These are phyloP conservation scores for Tolypocladium inflatum DNA, from an alignment of 2,329 filamentous ascomycete species.

Conservation along the genomic window DNA sequence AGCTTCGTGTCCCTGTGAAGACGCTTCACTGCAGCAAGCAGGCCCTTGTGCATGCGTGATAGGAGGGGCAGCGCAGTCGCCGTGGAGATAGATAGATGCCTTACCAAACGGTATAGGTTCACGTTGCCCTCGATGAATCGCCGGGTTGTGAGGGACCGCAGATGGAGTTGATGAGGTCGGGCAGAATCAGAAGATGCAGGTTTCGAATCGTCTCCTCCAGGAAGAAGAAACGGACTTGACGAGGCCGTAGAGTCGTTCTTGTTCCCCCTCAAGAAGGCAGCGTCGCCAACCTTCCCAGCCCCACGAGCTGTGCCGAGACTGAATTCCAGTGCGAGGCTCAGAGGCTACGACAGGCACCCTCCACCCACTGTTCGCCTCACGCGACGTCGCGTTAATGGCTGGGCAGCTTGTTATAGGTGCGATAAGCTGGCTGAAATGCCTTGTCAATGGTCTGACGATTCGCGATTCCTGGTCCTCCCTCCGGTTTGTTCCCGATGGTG, in stretches of 20 bases:
- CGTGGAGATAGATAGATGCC: not conserved
- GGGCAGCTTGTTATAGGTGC: not conserved
- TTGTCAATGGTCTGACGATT: not conserved
- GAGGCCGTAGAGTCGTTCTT: not conserved
- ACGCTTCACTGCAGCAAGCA: not conserved
- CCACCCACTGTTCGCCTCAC: not conserved
- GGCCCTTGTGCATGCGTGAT: not conserved
- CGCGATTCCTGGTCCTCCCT: not conserved
- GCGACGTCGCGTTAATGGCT: not conserved
- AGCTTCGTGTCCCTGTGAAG: not conserved
- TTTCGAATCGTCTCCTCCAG: not conserved
- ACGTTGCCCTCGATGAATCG: not conserved
- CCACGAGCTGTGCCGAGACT: conserved; percentile 9
- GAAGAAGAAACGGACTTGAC: not conserved
- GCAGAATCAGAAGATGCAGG: not conserved
- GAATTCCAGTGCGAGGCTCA: conserved; percentile 13
- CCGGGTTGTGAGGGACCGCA: not conserved
- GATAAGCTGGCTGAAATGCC: not conserved
- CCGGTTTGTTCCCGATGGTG: not conserved
- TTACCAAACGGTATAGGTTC: not conserved
- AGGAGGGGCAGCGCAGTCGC: not conserved
- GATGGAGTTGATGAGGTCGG: not conserved
- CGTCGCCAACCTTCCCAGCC: conserved; percentile 5
- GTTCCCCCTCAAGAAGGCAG: not conserved
- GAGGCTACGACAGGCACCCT: conserved; percentile 2